A percentile compares a stretch with the other conserved stretches of the same genome.
phyloP scores from a whole-genome alignment of 768 basidiomycete genomes.

The Clathrus columnatus region DNA sequence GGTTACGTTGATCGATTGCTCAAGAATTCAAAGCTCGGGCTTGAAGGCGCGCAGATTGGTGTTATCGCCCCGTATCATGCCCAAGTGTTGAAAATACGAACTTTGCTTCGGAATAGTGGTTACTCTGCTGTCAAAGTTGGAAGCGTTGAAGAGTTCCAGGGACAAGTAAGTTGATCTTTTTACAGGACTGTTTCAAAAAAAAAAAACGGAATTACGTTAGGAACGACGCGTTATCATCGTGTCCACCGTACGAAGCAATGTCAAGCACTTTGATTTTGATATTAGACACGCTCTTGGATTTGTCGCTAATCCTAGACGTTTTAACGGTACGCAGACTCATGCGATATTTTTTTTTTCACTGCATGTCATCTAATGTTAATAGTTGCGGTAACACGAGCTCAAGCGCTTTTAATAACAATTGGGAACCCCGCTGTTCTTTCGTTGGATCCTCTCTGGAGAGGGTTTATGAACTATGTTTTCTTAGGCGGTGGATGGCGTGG shows the following conservation, averaged over 20 bases:
- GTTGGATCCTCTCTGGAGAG: conserved; percentile 55
- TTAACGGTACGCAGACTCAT: conserved; percentile 33
- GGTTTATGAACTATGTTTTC: conserved; percentile 52
- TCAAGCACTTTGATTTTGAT: conserved; percentile 21
- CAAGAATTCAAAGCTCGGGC: conserved; percentile 19
- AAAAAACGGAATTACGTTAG: conserved; percentile 13
- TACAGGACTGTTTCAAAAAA: neutral
- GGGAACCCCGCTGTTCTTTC: conserved; percentile 52
- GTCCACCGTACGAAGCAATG: conserved; percentile 31
- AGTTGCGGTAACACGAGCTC: conserved; percentile 57
- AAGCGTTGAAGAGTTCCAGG: conserved; percentile 61
- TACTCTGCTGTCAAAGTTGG: conserved; percentile 44
- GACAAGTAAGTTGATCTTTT: conserved; percentile 40
- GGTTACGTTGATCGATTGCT: conserved; percentile 33
- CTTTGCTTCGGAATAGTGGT: conserved; percentile 22
- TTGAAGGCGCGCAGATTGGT: conserved; percentile 45
- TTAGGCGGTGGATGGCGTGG: conserved; percentile 48
- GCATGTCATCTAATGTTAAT: neutral
- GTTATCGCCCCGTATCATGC: conserved; percentile 57
- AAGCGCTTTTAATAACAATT: conserved; percentile 50
- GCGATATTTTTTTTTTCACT: neutral
- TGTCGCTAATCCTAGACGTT: conserved; percentile 26
- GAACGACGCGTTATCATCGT: conserved; percentile 33
- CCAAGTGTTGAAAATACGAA: conserved; percentile 43
- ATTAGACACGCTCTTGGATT: conserved; percentile 28